Evolutionary conservation across 169 alveolate species (phyloP).

Genomic region (Cystoisospora suis): DNA sequence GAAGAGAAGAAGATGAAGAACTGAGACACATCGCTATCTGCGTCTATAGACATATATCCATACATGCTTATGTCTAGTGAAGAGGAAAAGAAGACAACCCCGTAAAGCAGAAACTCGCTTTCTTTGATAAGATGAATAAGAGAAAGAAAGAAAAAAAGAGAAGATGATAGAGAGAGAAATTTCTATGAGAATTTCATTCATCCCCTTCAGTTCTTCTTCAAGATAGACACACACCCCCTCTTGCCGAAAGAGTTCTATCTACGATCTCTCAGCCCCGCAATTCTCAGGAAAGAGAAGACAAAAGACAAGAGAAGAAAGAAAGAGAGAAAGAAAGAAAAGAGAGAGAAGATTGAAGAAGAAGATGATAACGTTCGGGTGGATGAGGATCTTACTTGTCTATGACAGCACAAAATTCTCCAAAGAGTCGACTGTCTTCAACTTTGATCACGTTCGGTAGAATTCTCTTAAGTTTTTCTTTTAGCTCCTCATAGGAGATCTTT

Average conservation of each 20-base stretch:
- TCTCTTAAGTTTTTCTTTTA: neutral
- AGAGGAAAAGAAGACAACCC: neutral
- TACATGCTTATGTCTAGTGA: neutral
- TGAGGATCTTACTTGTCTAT: constrained; percentile 26
- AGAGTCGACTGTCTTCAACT: constrained; percentile 36
- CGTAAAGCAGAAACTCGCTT: too few relatives aligned
- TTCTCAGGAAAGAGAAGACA: too few relatives aligned
- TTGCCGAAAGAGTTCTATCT: too few relatives aligned
- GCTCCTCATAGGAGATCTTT: constrained; percentile 11
- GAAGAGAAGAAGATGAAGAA: neutral
- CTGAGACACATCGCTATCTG: neutral
- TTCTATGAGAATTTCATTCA: too few relatives aligned
- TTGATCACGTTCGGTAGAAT: constrained; percentile 47
- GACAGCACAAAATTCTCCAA: constrained; percentile 53
- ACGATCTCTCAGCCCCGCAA: too few relatives aligned
- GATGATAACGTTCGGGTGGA: neutral
- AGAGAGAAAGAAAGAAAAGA: neutral
- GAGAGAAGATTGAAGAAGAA: too few relatives aligned
- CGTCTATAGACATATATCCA: neutral
- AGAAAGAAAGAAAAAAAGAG: too few relatives aligned
- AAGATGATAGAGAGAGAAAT: too few relatives aligned
- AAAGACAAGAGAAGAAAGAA: neutral
- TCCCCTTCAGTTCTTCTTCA: too few relatives aligned
- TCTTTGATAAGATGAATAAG: too few relatives aligned
- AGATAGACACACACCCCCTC: too few relatives aligned